Conservation (phyloP, 2,329 filamentous ascomycete species). For the Sordariomycetes sp. region DNA sequence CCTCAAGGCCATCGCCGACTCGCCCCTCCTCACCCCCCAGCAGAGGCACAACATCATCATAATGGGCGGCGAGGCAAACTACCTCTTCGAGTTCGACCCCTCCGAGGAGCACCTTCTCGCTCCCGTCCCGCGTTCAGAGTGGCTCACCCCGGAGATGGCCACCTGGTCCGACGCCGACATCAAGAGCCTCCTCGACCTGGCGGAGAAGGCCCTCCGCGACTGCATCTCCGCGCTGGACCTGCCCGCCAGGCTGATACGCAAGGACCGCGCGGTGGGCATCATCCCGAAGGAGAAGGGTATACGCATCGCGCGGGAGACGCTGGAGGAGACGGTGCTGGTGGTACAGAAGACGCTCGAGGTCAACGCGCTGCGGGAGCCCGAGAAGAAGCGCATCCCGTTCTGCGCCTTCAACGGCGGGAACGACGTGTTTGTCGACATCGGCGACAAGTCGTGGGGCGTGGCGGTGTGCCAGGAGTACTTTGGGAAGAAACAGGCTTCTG, state of each 20-base stretch:
- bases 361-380: conserved; percentile 40
- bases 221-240: conserved; percentile 73
- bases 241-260: conserved; percentile 71
- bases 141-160: conserved; percentile 71
- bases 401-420: conserved; percentile 98
- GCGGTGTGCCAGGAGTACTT: conserved; percentile 88
- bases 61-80: conserved; percentile 94
- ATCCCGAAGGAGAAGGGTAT: conserved; percentile 51
- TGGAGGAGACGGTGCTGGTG: conserved; percentile 92
- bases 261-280: conserved; percentile 78
- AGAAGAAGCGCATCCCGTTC: conserved; percentile 55
- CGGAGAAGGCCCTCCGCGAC: conserved; percentile 72
- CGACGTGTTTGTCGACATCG: conserved; percentile 97
- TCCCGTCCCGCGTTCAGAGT: conserved; percentile 54
- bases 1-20: conserved; percentile 62
- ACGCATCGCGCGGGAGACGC: conserved; percentile 72
- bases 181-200: conserved; percentile 71
- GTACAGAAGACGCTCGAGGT: conserved; percentile 89
- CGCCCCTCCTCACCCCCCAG: conserved; percentile 44
- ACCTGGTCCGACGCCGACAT: conserved; percentile 71
- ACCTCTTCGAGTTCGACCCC: conserved; percentile 71
- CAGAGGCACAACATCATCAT: conserved; percentile 76
- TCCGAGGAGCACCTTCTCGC: conserved; percentile 55
- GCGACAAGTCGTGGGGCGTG: conserved; percentile 95
- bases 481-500: conserved; percentile 31